Conservation (phyloP, 129 eudicot species). For the Lactuca sativa region DNA sequence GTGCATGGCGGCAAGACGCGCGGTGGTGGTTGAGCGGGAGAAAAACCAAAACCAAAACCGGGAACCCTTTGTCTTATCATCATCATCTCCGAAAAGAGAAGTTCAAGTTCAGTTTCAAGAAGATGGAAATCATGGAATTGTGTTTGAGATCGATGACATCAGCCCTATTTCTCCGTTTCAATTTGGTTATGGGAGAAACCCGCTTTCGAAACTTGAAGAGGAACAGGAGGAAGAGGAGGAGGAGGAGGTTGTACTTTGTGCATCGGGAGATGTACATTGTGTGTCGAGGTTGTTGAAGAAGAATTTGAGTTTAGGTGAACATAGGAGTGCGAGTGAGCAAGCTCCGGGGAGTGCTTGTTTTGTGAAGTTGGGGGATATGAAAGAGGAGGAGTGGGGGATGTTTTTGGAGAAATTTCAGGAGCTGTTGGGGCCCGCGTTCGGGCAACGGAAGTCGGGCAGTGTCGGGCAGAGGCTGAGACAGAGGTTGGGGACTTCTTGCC, state of each 20-base stretch:
- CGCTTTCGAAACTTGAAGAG: conserved; percentile 65
- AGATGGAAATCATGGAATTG: conserved; percentile 39
- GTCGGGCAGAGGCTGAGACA: conserved; percentile 76
- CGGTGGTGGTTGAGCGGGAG: conserved; percentile 53
- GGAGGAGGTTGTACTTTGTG: conserved; percentile 15
- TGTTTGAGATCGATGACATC: conserved; percentile 62
- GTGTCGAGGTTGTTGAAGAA: conserved; percentile 60
- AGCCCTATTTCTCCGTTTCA: conserved; percentile 30
- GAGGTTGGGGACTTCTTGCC: conserved; percentile 97
- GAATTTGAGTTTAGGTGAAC: conserved; percentile 53
- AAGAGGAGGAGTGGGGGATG: conserved; percentile 71
- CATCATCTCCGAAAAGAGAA: conserved; percentile 42
- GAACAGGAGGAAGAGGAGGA: conserved; percentile 41
- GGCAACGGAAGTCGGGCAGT: conserved; percentile 51
- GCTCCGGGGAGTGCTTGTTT: conserved; percentile 67
- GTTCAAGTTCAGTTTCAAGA: conserved; percentile 13
- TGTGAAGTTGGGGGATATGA: conserved; percentile 85
- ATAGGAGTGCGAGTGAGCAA: conserved; percentile 89
- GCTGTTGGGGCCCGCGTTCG: conserved; percentile 58
- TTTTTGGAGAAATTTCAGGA: conserved; percentile 79
- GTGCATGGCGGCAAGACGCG: conserved; percentile 78
- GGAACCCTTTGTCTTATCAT: neutral
- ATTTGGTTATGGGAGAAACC: conserved; percentile 50
- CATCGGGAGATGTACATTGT: conserved; percentile 21
- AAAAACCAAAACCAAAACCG: no score